Conservation (phyloP, 2,329 filamentous ascomycete species). For the Fusarium pininemorale region DNA sequence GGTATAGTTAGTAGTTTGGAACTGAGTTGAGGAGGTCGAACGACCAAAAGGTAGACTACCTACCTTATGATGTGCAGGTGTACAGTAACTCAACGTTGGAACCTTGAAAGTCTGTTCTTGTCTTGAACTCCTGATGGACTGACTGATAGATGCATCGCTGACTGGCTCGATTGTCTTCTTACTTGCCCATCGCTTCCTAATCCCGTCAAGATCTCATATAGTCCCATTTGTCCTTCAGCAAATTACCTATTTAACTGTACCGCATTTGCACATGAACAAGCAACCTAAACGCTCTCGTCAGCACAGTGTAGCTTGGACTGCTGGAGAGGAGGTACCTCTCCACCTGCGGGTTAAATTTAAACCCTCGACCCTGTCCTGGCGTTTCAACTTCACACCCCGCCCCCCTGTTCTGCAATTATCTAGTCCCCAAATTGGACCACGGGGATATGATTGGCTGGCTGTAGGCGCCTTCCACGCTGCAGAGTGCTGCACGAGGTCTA, state of each 20-base stretch:
- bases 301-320: slow-evolving; percentile 32
- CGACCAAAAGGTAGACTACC: background rate
- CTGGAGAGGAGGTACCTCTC: slow-evolving; percentile 26
- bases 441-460: slow-evolving; percentile 42
- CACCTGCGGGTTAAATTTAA: slow-evolving; percentile 42
- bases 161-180: slow-evolving; percentile 1
- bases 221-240: slow-evolving; percentile 11
- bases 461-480: slow-evolving; percentile 44
- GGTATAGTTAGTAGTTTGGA: background rate
- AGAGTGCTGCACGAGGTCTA: slow-evolving; percentile 40
- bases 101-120: slow-evolving; percentile 13
- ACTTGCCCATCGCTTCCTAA: slow-evolving; percentile 30
- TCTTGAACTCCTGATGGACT: slow-evolving; percentile 12
- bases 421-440: slow-evolving; percentile 41
- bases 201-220: slow-evolving; percentile 29
- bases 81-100: slow-evolving; percentile 4
- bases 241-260: slow-evolving; percentile 15
- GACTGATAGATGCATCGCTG: background rate
- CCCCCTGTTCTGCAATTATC: slow-evolving; percentile 28
- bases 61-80: background rate
- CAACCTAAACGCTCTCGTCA: slow-evolving; percentile 2
- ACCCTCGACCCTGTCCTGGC: slow-evolving; percentile 27
- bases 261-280: slow-evolving; percentile 5
- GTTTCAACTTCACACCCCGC: slow-evolving; percentile 7
- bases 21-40: background rate